Base-by-base conservation (phyloP, 2,329 filamentous ascomycete species). In the Cladosporium sp. region DNA sequence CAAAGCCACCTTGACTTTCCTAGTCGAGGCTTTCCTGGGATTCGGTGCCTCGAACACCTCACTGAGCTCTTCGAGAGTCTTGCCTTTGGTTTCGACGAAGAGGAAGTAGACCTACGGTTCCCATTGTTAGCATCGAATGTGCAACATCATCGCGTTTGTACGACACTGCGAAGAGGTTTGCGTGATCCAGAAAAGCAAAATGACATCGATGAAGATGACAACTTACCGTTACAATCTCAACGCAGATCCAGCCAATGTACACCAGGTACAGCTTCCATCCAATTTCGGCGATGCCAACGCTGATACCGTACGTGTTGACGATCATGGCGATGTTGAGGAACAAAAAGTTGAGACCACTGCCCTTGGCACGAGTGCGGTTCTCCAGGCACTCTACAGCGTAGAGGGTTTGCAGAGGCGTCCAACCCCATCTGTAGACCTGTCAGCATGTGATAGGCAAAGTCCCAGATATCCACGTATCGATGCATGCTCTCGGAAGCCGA, bases 61-160 rank as follows among this genome's bases (percentile, higher is more conserved):
- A 54, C 88, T 84, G 52, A 88, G 86, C 67, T 88, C 85, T 68
- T 88, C 85, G 0, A 88, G 76, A 1, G 79, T 79, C 65, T 73
- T 72, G 64, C 84, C 80, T 73, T 87, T 87, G 2, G 72, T 74
- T 58, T 74, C 71, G 18, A 70, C 63, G 56, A 69, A 71, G 56
- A 61, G 59, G 50, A 61, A 58, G 50, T 64, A 65, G 27, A 70
- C 59, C 39, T 42, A 19, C n/a, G 50, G 61, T 56, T 15, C 24
- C 36, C 19, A 41, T 9, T 12, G 6, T 36, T n/a, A 36, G 7
- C 6, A 2, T n/a, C n/a, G n/a, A n/a, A n/a, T n/a, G n/a, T n/a
- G n/a, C n/a, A n/a, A n/a, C n/a, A n/a, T n/a, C n/a, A n/a, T n/a
- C n/a, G n/a, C n/a, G n/a, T n/a, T n/a, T n/a, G n/a, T n/a, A n/a